A percentile compares a stretch with the other conserved stretches of the same genome.
Evolutionary conservation across 2,329 filamentous ascomycete genomes (phyloP).

Genomic region (Pseudogymnoascus sp.): DNA sequence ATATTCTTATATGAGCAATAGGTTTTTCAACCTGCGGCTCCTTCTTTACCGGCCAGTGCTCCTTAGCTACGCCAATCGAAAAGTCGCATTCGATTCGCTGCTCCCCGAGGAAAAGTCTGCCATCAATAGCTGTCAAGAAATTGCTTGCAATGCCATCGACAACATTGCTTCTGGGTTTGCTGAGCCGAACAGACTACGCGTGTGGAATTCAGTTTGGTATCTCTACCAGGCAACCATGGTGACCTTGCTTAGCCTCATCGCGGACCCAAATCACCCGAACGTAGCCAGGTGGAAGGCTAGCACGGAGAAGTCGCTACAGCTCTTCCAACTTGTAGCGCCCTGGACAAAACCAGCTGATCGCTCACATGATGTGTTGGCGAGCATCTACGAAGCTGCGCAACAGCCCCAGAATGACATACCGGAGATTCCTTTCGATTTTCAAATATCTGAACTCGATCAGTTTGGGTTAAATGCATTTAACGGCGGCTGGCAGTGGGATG

Average conservation of each 20-base stretch:
- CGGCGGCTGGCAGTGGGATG: conserved; percentile 1
- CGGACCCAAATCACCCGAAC: conserved; percentile 1
- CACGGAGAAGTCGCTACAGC: neutral
- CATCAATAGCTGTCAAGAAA: conserved; percentile 4
- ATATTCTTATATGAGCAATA: neutral
- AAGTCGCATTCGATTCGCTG: neutral
- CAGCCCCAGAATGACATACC: neutral
- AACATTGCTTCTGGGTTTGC: neutral
- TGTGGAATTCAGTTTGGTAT: neutral
- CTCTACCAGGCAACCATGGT: neutral
- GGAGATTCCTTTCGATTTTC: neutral
- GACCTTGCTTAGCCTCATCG: neutral
- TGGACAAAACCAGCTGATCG: conserved; percentile 2
- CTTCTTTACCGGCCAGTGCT: neutral
- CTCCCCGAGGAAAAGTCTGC: neutral
- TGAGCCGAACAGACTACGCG: neutral
- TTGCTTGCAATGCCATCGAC: conserved; percentile 3
- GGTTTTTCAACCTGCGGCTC: neutral
- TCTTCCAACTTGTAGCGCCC: neutral
- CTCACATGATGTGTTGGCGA: neutral
- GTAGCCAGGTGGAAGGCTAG: neutral
- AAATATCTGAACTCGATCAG: conserved; percentile 5
- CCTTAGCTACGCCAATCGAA: conserved; percentile 3
- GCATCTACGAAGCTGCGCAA: neutral
- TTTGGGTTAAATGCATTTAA: neutral